These are phyloP conservation scores for Pythium biforme DNA, from an alignment of 352 stramenopile species.

Conservation along the genomic window DNA sequence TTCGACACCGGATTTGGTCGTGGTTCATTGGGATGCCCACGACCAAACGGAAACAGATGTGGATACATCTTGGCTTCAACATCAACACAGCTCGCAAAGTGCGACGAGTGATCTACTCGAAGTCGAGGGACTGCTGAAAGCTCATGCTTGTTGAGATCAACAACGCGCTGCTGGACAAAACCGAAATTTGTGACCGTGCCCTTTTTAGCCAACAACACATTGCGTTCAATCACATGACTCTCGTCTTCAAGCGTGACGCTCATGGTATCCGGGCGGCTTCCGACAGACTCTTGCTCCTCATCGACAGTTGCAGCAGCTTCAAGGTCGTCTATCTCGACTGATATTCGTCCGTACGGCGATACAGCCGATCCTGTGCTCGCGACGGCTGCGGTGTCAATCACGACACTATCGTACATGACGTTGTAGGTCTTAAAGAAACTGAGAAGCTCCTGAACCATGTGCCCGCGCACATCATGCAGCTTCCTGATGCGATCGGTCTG, in stretches of 20 bases:
- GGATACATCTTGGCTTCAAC: constrained; percentile 14
- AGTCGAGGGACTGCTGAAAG: not conserved
- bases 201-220: not conserved
- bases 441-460: not conserved
- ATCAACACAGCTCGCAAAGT: not conserved
- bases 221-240: constrained; percentile 4
- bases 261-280: not conserved
- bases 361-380: too few relatives aligned
- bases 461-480: constrained; percentile 9
- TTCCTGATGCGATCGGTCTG: constrained; percentile 18
- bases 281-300: constrained; percentile 9
- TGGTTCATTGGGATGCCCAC: constrained; percentile 6
- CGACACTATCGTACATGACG: not conserved
- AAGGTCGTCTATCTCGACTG: not conserved
- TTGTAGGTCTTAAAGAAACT: constrained; percentile 1
- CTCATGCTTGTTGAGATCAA: constrained; percentile 9
- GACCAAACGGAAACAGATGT: constrained; percentile 11
- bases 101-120: constrained; percentile 6
- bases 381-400: not conserved
- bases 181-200: not conserved
- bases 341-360: not conserved
- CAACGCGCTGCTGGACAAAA: not conserved
- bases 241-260: not conserved
- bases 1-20: not conserved
- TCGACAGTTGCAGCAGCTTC: not conserved